Evolutionary conservation across 2,329 filamentous ascomycete genomes (phyloP).

Genomic region (Aspergillus awamori): DNA sequence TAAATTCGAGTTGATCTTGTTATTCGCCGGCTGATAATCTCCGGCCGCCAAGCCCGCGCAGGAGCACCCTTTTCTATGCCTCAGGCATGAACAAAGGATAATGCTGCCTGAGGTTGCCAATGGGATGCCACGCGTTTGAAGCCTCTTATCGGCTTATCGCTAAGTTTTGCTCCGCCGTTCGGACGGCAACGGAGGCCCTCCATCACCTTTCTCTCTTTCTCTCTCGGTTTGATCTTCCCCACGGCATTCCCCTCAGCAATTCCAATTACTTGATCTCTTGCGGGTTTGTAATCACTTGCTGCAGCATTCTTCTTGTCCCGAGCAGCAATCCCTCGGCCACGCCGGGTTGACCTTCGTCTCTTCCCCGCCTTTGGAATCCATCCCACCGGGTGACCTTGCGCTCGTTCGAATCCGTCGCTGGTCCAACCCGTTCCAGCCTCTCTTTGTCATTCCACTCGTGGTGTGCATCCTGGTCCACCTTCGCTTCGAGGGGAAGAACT

Average conservation of each 20-base stretch:
- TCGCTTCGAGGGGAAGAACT: background rate
- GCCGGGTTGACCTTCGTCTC: background rate
- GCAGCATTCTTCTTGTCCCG: background rate
- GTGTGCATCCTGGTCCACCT: background rate
- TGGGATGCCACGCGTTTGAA: background rate
- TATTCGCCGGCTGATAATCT: constrained; percentile 3
- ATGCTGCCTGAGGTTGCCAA: constrained; percentile 2
- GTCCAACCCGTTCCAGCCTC: background rate
- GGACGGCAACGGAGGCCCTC: background rate
- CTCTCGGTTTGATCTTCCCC: background rate
- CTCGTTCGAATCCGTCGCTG: background rate
- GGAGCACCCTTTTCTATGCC: background rate
- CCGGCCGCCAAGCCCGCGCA: constrained; percentile 1
- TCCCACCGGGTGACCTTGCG: background rate
- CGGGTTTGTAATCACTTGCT: background rate
- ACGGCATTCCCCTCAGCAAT: background rate
- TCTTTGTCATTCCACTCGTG: background rate
- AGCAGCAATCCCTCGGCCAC: background rate
- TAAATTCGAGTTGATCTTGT: background rate
- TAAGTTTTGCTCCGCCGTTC: background rate
- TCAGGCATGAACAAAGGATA: background rate
- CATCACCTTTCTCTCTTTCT: too few species aligned
- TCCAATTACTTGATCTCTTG: background rate
- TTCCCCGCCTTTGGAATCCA: background rate
- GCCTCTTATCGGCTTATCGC: constrained; percentile 5